A percentile compares a stretch with the other conserved stretches of the same genome.
Conservation (phyloP, 768 basidiomycete genomes). For the Termitomyces sp. region DNA sequence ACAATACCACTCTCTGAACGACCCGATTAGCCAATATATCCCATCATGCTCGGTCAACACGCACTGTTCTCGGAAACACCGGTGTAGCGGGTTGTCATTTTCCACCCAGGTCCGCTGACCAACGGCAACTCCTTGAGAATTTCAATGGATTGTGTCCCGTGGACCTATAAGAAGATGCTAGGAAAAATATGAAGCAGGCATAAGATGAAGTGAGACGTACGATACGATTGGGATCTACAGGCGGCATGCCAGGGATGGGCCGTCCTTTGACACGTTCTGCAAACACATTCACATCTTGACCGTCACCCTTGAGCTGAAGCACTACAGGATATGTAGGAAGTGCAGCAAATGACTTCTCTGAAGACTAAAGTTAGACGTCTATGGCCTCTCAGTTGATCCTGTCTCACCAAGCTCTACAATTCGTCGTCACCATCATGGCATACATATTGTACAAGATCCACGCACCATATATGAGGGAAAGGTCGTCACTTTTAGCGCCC, state of each 20-base stretch:
- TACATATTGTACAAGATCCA: background rate
- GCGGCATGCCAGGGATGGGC: constrained; percentile 64
- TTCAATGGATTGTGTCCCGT: constrained; percentile 78
- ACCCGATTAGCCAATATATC: background rate
- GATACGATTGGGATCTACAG: constrained; percentile 64
- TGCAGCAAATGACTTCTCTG: constrained; percentile 64
- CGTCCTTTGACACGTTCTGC: constrained; percentile 42
- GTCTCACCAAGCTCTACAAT: constrained; percentile 52
- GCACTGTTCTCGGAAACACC: constrained; percentile 82
- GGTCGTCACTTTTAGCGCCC: constrained; percentile 76
- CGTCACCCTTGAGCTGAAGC: constrained; percentile 65
- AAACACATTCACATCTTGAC: constrained; percentile 70
- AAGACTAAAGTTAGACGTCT: background rate
- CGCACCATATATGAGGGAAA: constrained; percentile 69
- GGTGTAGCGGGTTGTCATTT: constrained; percentile 57
- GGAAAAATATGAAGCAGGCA: background rate
- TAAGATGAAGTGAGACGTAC: constrained; percentile 36
- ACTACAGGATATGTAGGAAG: constrained; percentile 88
- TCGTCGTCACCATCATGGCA: background rate
- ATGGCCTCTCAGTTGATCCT: background rate
- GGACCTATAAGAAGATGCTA: constrained; percentile 47
- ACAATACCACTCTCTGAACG: constrained; percentile 71
- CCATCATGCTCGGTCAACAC: constrained; percentile 20
- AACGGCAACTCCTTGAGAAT: constrained; percentile 74
- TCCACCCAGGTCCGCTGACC: constrained; percentile 80